Evolutionary conservation across 2,329 filamentous ascomycete genomes (phyloP), one percentile per base, ranked within the genome.

Genomic region (Rutstroemia sp.): DNA sequence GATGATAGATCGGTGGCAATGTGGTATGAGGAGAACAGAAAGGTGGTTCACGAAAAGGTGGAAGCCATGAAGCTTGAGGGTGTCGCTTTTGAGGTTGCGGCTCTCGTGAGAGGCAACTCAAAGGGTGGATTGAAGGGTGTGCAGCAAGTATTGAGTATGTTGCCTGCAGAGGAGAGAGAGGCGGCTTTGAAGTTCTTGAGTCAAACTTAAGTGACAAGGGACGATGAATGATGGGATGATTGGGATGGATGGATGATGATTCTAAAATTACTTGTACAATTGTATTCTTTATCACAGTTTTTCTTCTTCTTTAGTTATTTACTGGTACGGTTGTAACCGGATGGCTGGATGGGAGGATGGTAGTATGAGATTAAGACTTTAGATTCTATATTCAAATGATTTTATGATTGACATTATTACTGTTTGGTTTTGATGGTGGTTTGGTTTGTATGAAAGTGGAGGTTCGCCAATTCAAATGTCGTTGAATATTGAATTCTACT

Each of bases 21-120:
- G 66, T 99, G 94, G 94, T 97, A 96, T 71, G 94, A 99, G 79
- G 86, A 92, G 75, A 94, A 97, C 76, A 81, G 90, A 70, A 90
- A 92, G 78, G 75, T 77, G 42, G 84, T 99, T 51, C 81, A 87
- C 61, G 82, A 87, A 61, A 95, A 94, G 82, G 83, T 97, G 27
- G 91, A 96, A 71, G 75, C 78, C 12, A 78, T 97, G 68, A 94
- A 90, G 81, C 80, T 81, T 5, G 89, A 96, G 59, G 80, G 83
- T 44, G 79, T 88, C 27, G 82, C 84, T 5, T 77, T 79, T 56
- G 85, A 90, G 66, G 82, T 90, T 64, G 86, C 90, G 7, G 80
- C 85, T 52, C 68, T 90, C 59, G 74, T 89, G 69, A 77, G 83
- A 63, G 78, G 79, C 55, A 84, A 87, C 69, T 39, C 47, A 69